Evolutionary conservation across 306 rosid species (phyloP), one percentile per base, ranked within the genome.

Genomic region (Cucumis hystrix): DNA sequence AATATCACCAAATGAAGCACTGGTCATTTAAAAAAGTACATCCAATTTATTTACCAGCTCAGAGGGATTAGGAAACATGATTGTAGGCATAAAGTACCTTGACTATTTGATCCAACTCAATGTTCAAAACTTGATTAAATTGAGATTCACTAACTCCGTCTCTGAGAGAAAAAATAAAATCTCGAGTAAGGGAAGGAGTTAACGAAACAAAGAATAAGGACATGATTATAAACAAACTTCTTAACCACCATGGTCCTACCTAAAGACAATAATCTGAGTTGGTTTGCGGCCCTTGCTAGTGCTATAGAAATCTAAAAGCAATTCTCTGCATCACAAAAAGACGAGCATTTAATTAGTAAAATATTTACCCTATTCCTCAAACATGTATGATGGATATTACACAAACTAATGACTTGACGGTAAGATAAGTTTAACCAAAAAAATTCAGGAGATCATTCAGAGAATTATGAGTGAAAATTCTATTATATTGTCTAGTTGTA

Each of bases 81-180:
- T 82, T 78, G 78, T 80, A 68, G 41, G 77, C 8, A 12, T 37
- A 43, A 59, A 51, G 75, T 83, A 94, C 98, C 97, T 92, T 90
- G 68, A 85, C 80, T 39, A 94, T 94, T 83, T 92, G 98, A 81
- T 84, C 90, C 83, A 92, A 82, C 91, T 94, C 98, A 12, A 94
- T 83, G 77, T 88, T 84, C 87, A 94, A 84, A 76, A 94, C 97
- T 85, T 92, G 97, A 43, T 84, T 83, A 78, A 94, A 94, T 77
- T 94, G 98, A 15, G 98, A 91, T 82, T 94, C 96, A 58, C 98
- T 82, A 41, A 94, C 96, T 70, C 97, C 98, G 73, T 94, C 98
- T 89, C 98, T 94, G 84, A 76, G 66, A 85, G 13, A 18, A 74
- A 73, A 77, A 62, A 49, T 70, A 45, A 54, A 78, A 67, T 76